Evolutionary conservation across 106 monocot genomes (phyloP), one percentile per base, ranked within the genome.

Genomic region (Apostasia shenzhenica): DNA sequence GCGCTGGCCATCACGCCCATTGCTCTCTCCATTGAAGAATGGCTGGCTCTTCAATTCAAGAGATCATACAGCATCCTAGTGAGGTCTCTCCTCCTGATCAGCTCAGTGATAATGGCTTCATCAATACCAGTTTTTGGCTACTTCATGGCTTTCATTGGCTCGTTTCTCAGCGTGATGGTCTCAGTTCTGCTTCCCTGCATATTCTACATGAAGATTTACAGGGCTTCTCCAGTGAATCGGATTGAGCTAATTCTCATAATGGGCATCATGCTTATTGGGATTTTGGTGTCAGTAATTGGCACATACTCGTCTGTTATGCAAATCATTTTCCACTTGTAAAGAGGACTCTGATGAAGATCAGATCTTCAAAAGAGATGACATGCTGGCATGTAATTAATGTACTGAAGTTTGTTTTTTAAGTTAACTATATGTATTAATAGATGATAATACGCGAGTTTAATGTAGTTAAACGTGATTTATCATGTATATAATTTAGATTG

Each of bases 121-220:
- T 55, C 67, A 0, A 65, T 95, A 46, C 94, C 94, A 7, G 88
- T 88, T 48, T 95, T 95, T 12, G 94, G 75, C 8, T 77, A 80
- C 12, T 53, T 94, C 3, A 79, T 85, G 59, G 85, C 88, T 1
- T 83, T 94, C 14, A 91, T 83, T 1, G 94, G 94, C 5, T 88
- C 94, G 2, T 80, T 91, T 55, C 61, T 91, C 4, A 86, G 94
- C 69, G 83, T 76, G 75, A 86, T 85, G 3, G 83, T 85, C 0
- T 83, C 88, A 1, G 81, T 94, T 39, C 11, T 94, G 53, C 41
- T 94, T n/a, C 94, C 94, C 4, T 94, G 91, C 64, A 8, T 76
- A 1, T 94, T 91, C 61, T 94, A 91, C 74, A 73, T 94, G 8
- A 91, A 81, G 79, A 84, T 95, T 51, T 82, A 75, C 44, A 86